phyloP scores from a whole-genome alignment of 371 early-diverging fungal species.

The Mortierella sp. region DNA sequence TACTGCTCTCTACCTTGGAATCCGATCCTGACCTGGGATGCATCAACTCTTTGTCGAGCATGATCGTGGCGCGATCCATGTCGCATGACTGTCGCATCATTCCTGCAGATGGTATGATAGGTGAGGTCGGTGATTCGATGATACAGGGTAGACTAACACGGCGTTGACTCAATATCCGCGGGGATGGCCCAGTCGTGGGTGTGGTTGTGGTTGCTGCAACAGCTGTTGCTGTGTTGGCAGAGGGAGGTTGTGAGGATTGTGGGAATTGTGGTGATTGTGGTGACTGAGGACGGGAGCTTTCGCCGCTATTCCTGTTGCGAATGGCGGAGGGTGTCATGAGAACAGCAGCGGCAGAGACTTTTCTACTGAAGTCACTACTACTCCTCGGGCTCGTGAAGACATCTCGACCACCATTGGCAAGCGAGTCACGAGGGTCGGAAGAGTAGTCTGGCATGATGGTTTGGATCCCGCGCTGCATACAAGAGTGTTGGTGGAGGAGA shows the following conservation, averaged over 20 bases:
- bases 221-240: constrained; percentile 1
- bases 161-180: constrained; percentile 19
- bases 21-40: no score
- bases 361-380: constrained; percentile 36
- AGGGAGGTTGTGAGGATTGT: constrained; percentile 9
- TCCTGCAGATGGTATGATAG: background rate
- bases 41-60: background rate
- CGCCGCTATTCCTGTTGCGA: no score
- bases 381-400: constrained; percentile 37
- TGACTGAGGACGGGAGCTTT: no score
- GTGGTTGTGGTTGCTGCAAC: background rate
- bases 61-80: constrained; percentile 8
- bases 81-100: constrained; percentile 44
- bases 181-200: background rate
- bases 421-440: constrained; percentile 3
- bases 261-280: constrained; percentile 7
- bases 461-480: constrained; percentile 45
- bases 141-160: constrained; percentile 46
- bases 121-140: constrained; percentile 40
- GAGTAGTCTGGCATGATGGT: constrained; percentile 23
- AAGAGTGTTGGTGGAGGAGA: constrained; percentile 47
- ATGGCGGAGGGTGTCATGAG: background rate
- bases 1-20: no score
- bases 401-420: background rate
- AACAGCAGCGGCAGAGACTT: constrained; percentile 18